phyloP scores from a whole-genome alignment of 345 rosid species.

The Triadica sebifera region DNA sequence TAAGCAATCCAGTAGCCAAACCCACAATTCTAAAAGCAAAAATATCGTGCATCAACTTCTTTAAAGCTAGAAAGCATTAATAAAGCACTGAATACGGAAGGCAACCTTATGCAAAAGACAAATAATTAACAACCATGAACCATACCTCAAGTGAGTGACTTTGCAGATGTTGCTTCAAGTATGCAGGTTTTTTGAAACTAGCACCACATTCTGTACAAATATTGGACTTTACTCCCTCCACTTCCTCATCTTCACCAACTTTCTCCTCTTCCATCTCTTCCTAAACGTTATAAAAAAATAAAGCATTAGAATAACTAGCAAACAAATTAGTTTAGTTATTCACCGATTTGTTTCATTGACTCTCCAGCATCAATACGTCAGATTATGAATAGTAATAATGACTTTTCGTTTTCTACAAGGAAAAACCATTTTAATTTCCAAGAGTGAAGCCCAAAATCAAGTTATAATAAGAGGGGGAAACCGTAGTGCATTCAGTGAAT shows the following conservation, averaged over 20 bases:
- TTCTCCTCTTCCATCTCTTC: constrained; percentile 25
- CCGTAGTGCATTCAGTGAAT: background rate
- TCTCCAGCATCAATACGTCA: too few relatives aligned
- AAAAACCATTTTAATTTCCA: background rate
- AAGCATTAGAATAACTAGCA: background rate
- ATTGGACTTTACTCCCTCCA: constrained; percentile 21
- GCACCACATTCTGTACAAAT: constrained; percentile 68
- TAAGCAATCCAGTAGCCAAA: background rate
- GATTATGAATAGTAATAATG: too few relatives aligned
- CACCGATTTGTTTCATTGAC: background rate
- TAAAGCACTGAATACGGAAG: background rate
- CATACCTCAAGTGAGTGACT: constrained; percentile 78
- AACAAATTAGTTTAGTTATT: background rate
- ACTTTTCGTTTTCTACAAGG: too few relatives aligned
- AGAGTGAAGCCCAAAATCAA: background rate
- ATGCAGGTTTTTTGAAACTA: constrained; percentile 72
- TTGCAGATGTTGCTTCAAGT: constrained; percentile 78
- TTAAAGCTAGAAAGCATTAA: background rate
- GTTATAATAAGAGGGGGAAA: background rate
- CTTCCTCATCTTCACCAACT: constrained; percentile 26
- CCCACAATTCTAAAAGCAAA: background rate
- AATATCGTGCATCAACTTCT: background rate
- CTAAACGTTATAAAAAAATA: background rate
- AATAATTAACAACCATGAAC: background rate
- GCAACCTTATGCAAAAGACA: background rate